A percentile compares a stretch with the other conserved stretches of the same genome.
These are phyloP conservation scores for Suillus subluteus DNA, from an alignment of 768 basidiomycete genomes.

Conservation along the genomic window DNA sequence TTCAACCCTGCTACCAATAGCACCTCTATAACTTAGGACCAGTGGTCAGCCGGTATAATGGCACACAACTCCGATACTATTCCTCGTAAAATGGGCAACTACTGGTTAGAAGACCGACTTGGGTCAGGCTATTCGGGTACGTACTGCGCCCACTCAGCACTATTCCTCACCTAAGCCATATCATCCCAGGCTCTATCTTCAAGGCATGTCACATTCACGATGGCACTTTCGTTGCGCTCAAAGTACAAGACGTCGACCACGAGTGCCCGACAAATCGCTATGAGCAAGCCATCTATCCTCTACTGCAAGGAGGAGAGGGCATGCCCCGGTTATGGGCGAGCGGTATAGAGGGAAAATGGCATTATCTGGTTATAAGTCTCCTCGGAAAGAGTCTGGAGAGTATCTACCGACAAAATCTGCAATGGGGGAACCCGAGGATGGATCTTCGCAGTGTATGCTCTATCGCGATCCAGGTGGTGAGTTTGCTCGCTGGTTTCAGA, in stretches of 20 bases:
- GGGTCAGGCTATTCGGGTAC: conserved; percentile 78
- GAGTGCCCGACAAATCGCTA: conserved; percentile 79
- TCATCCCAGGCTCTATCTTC: conserved; percentile 68
- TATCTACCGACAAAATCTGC: conserved; percentile 50
- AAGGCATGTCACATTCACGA: conserved; percentile 61
- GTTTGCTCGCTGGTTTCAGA: conserved; percentile 24
- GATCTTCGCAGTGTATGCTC: conserved; percentile 75
- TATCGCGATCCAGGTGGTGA: conserved; percentile 78
- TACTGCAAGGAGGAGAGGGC: conserved; percentile 70
- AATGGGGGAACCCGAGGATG: conserved; percentile 53
- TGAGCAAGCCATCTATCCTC: conserved; percentile 70
- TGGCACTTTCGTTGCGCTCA: conserved; percentile 67
- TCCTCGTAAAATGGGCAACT: conserved; percentile 57
- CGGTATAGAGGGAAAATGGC: conserved; percentile 61
- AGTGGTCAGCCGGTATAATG: conserved; percentile 18
- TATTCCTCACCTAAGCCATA: conserved; percentile 9
- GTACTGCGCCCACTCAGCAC: conserved; percentile 18
- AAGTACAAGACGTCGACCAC: conserved; percentile 69
- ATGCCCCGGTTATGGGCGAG: conserved; percentile 75
- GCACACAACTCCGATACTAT: conserved; percentile 17
- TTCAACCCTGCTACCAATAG: neutral
- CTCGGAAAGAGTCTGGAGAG: conserved; percentile 72
- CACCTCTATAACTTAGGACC: conserved; percentile 1
- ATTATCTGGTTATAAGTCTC: conserved; percentile 77
- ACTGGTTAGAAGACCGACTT: conserved; percentile 57